Base-by-base conservation (phyloP, 2,329 filamentous ascomycete species). In the Westerdykella sp. region DNA sequence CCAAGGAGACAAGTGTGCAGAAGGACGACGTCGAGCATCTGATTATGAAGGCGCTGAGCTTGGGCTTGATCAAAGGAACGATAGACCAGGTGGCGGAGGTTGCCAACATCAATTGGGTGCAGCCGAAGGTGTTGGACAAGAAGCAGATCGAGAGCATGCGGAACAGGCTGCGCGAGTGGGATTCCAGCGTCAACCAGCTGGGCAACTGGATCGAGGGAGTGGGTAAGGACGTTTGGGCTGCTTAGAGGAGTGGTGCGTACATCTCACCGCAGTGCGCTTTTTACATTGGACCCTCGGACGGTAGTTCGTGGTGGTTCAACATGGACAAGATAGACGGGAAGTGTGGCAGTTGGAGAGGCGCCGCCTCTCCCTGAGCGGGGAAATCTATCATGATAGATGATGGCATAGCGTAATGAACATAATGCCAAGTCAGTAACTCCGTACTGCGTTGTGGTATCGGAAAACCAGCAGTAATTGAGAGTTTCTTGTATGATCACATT, bases 1-100 rank as follows among this genome's bases (percentile, higher is more conserved):
- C 86, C 5, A 77, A 85, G 54, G 91, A 97, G 74, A 98, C 93
- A 3, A 95, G 95, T 70, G 90, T 98, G 40, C 79, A 82, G 56
- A 80, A 83, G 2, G 82, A 93, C 59, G 88, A 97, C 73, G 97
- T 98, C 56, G 93, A 98, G 76, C 91, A 97, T 67, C 73, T 98
- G 51, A 86, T 98, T 60, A 98, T 98, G 93, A 97, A 96, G 76
- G 93, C 93, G n/a, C 72, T 98, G 59, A 96, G 90, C 62, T 71
- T 98, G 56, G 93, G 93, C 1, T 74, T 98, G 55, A 73, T 98
- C 55, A 80, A 85, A 55, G 93, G 93, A 37, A 93, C 86, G 44
- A 97, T 98, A 59, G 93, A 98, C 67, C 91, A 98, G 72, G 93
- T 98, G 25, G 88, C 88, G 38, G 84, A 90, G 69, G 82, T 97